Conservation (phyloP, 2,329 filamentous ascomycete species). For the Ceratocystis ficicola region DNA sequence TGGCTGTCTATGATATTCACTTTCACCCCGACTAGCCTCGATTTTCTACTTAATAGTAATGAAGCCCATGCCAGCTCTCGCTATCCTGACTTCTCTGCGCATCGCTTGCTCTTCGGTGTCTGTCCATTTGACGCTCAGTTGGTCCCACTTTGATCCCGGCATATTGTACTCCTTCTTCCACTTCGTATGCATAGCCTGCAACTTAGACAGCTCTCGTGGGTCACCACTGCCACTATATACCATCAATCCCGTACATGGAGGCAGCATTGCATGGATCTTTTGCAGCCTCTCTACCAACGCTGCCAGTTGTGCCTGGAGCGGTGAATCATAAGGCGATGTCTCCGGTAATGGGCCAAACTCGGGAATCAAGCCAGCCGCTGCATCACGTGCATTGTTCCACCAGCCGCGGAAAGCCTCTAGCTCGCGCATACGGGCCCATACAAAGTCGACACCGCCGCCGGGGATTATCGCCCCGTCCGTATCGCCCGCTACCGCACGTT, state of each 20-base stretch:
- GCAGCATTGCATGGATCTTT: constrained; percentile 45
- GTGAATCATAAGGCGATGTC: constrained; percentile 23
- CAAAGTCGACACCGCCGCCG: constrained; percentile 52
- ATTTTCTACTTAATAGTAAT: constrained; percentile 46
- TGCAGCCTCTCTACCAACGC: constrained; percentile 39
- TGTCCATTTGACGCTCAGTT: constrained; percentile 55
- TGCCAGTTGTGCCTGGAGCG: constrained; percentile 37
- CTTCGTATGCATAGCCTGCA: constrained; percentile 48
- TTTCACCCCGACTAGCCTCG: not conserved
- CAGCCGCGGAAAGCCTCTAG: constrained; percentile 54
- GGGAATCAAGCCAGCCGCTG: constrained; percentile 26
- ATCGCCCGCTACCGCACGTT: constrained; percentile 49
- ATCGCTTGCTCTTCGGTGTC: constrained; percentile 53
- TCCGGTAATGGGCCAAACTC: constrained; percentile 22
- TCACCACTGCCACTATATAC: constrained; percentile 56
- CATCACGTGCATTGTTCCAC: constrained; percentile 49
- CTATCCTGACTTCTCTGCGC: constrained; percentile 42
- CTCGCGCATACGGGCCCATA: constrained; percentile 54
- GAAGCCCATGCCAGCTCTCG: constrained; percentile 52
- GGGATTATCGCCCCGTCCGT: constrained; percentile 44
- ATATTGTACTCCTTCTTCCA: constrained; percentile 54
- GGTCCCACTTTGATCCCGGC: constrained; percentile 52
- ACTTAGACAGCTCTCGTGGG: constrained; percentile 51
- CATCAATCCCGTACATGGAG: constrained; percentile 53
- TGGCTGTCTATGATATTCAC: not conserved